Conservation (phyloP, 768 basidiomycete species). For the Pleurotus djamor region DNA sequence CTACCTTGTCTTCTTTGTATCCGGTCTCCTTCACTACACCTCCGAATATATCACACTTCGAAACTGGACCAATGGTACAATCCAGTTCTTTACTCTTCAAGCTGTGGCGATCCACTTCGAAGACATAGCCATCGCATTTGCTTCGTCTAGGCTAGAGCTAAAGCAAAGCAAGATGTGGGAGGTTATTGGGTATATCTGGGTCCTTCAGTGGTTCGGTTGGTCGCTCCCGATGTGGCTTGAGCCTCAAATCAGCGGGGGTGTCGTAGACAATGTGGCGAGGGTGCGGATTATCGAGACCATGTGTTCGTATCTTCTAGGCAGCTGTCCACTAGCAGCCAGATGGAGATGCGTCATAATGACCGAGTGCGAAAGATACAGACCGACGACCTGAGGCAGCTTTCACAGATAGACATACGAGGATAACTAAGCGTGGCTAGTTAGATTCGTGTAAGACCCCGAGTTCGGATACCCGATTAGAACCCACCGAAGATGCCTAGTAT, state of each 20-base stretch:
- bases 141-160: not conserved
- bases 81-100: conserved; percentile 24
- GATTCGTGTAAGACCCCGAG: not conserved
- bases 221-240: not conserved
- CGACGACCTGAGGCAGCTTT: conserved; percentile 57
- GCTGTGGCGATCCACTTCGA: conserved; percentile 27
- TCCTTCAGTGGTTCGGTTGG: conserved; percentile 12
- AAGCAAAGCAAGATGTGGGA: not conserved
- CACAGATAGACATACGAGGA: conserved; percentile 50
- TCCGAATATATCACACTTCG: conserved; percentile 17
- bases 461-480: not conserved
- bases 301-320: not conserved
- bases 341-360: conserved; percentile 57
- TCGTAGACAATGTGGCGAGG: not conserved
- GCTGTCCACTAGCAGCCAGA: conserved; percentile 45
- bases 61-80: conserved; percentile 9
- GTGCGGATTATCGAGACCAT: not conserved
- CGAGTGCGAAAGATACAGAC: conserved; percentile 53
- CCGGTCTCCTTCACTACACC: conserved; percentile 22
- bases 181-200: conserved; percentile 13
- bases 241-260: not conserved
- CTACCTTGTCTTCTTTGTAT: conserved; percentile 26
- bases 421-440: conserved; percentile 32
- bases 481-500: conserved; percentile 51
- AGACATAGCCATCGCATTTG: conserved; percentile 22